These are phyloP conservation scores for Senna siamea DNA, from an alignment of 306 rosid genomes.

Conservation along the genomic window DNA sequence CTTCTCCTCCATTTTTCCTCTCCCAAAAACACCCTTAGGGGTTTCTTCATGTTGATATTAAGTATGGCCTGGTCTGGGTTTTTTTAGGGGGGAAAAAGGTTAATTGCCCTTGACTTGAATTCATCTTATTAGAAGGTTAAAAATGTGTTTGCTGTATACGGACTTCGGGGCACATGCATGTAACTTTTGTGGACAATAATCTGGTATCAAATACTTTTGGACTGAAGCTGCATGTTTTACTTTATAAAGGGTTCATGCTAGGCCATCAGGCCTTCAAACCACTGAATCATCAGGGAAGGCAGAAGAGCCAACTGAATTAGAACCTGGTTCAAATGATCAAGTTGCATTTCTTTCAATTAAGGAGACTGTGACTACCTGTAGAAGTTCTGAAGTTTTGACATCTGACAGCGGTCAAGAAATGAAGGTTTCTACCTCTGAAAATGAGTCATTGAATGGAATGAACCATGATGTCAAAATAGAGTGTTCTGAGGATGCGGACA, in stretches of 20 bases:
- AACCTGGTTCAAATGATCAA: constrained; percentile 38
- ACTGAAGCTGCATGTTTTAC: constrained; percentile 4
- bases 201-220: constrained; percentile 25
- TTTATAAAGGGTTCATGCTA: constrained; percentile 61
- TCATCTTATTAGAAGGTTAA: neutral
- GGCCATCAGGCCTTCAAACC: constrained; percentile 61
- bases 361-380: constrained; percentile 24
- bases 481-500: constrained; percentile 34
- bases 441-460: constrained; percentile 34
- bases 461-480: constrained; percentile 26
- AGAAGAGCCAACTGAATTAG: constrained; percentile 43
- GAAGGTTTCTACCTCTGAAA: constrained; percentile 34
- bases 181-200: constrained; percentile 12
- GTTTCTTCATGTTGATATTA: neutral
- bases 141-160: neutral
- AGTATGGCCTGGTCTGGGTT: neutral
- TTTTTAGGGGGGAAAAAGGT: neutral
- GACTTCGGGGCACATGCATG: constrained; percentile 18
- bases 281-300: constrained; percentile 46
- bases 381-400: constrained; percentile 33
- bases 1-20: too few species aligned
- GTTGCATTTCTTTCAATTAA: constrained; percentile 36
- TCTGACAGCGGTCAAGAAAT: constrained; percentile 26
- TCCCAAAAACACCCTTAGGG: neutral
- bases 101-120: neutral